Conservation (phyloP, 2,329 filamentous ascomycete genomes). For the Beauveria rudraprayagi region DNA sequence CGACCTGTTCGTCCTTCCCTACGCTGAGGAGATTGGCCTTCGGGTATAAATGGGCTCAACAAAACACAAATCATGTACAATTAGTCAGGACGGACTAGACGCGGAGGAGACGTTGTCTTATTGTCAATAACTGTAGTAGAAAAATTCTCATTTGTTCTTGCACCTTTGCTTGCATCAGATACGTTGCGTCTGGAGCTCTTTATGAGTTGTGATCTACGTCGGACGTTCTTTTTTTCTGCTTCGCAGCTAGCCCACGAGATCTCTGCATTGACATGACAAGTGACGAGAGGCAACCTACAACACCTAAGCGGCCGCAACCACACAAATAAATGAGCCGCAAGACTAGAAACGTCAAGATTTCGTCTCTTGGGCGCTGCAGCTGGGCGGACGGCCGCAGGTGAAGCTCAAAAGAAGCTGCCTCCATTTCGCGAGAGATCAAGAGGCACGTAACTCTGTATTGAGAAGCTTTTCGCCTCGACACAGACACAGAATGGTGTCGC, state of each 20-base stretch:
- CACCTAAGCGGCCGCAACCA: background rate
- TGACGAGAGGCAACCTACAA: background rate
- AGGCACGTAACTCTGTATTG: background rate
- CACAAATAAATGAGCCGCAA: background rate
- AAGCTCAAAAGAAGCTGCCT: background rate
- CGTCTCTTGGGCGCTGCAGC: background rate
- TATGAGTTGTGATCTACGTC: background rate
- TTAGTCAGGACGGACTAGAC: slow-evolving; percentile 34
- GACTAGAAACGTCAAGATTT: background rate
- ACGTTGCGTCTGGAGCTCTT: background rate
- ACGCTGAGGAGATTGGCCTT: slow-evolving; percentile 87
- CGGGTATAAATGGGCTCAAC: slow-evolving; percentile 62
- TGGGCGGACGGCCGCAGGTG: background rate
- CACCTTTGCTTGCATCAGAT: background rate
- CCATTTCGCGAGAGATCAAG: background rate
- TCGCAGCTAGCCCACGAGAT: background rate
- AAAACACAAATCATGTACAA: slow-evolving; percentile 33
- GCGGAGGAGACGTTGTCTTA: slow-evolving; percentile 27
- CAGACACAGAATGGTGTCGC: slow-evolving; percentile 6
- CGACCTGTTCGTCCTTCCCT: slow-evolving; percentile 85
- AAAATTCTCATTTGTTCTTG: slow-evolving; percentile 20
- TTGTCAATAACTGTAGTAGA: slow-evolving; percentile 41
- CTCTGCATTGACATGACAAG: background rate
- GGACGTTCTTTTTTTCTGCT: too few species aligned
- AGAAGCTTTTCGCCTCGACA: background rate